Percentiles rank a stretch among this genome's conserved stretches.
These are phyloP conservation scores for Penicillium sp. DNA, from an alignment of 2,329 filamentous ascomycete species.

Conservation along the genomic window DNA sequence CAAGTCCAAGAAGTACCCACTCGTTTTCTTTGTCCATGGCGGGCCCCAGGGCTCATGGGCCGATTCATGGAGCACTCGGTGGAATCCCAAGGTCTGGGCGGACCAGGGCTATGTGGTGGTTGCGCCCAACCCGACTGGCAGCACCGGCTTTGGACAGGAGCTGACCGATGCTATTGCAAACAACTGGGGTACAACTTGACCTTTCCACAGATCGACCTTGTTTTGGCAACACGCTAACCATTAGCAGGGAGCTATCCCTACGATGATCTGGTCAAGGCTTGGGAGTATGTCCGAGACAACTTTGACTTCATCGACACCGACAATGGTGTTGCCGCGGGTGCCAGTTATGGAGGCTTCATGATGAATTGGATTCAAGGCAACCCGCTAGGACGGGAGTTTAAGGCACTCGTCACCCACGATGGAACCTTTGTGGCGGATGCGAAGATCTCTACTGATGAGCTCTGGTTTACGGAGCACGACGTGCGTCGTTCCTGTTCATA, in stretches of 20 bases:
- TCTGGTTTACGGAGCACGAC: constrained; percentile 56
- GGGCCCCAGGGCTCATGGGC: constrained; percentile 77
- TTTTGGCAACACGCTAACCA: not conserved
- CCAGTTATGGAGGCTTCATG: constrained; percentile 50
- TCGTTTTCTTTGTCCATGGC: constrained; percentile 79
- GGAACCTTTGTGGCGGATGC: constrained; percentile 70
- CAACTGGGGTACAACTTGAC: constrained; percentile 67
- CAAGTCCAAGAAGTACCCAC: constrained; percentile 70
- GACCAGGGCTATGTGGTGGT: constrained; percentile 86
- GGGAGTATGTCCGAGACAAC: constrained; percentile 64
- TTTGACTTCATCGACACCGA: constrained; percentile 42
- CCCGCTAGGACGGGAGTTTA: constrained; percentile 78
- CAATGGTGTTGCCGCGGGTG: constrained; percentile 44
- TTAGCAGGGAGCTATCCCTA: constrained; percentile 60
- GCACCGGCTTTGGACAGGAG: constrained; percentile 77
- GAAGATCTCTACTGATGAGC: constrained; percentile 54
- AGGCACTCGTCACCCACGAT: constrained; percentile 85
- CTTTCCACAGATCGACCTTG: not conserved
- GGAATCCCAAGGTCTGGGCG: constrained; percentile 84
- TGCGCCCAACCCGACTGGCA: constrained; percentile 79
- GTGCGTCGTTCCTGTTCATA: constrained; percentile 20
- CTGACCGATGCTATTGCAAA: constrained; percentile 74
- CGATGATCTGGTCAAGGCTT: constrained; percentile 75
- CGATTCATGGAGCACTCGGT: constrained; percentile 77
- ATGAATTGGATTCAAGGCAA: constrained; percentile 88